Percentiles rank a stretch among this genome's conserved stretches.
phyloP scores from a whole-genome alignment of 345 rosid genomes.

The Rhizophora apiculata region DNA sequence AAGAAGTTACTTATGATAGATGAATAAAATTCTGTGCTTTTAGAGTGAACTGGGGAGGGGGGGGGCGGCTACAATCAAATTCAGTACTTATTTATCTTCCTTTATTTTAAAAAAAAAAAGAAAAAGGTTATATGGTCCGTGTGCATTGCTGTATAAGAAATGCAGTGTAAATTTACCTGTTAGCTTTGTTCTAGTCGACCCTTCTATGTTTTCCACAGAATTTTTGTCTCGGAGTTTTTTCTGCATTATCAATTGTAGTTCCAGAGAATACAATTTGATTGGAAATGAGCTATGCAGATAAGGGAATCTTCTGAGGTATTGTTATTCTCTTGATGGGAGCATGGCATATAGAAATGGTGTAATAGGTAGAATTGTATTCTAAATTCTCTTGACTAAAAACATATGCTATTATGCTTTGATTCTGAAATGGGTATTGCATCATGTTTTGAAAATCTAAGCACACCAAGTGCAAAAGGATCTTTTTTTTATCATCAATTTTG shows the following conservation, averaged over 20 bases:
- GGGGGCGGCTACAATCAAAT: neutral
- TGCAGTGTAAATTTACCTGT: constrained; percentile 12
- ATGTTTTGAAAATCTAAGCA: constrained; percentile 5
- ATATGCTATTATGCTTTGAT: constrained; percentile 12
- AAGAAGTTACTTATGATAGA: constrained; percentile 54
- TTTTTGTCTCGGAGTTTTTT: neutral
- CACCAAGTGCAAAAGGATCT: neutral
- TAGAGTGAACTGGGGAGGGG: neutral
- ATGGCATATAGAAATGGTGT: neutral
- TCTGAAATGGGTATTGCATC: constrained; percentile 7
- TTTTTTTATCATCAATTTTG: neutral
- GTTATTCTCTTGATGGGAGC: neutral
- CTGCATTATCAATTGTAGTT: neutral
- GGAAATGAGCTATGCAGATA: constrained; percentile 5
- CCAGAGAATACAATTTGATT: neutral
- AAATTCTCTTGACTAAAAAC: constrained; percentile 6
- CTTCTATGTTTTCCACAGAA: neutral
- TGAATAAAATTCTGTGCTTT: constrained; percentile 43
- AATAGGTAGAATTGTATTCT: neutral
- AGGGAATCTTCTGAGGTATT: constrained; percentile 2
- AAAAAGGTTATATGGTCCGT: neutral
- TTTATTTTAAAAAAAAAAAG: neutral
- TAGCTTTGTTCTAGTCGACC: neutral
- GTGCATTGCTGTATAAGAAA: constrained; percentile 17
- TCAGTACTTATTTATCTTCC: neutral